Evolutionary conservation across 2,329 filamentous ascomycete genomes (phyloP), one percentile per base, ranked within the genome.

Genomic region (Calonectria multiphialidica): DNA sequence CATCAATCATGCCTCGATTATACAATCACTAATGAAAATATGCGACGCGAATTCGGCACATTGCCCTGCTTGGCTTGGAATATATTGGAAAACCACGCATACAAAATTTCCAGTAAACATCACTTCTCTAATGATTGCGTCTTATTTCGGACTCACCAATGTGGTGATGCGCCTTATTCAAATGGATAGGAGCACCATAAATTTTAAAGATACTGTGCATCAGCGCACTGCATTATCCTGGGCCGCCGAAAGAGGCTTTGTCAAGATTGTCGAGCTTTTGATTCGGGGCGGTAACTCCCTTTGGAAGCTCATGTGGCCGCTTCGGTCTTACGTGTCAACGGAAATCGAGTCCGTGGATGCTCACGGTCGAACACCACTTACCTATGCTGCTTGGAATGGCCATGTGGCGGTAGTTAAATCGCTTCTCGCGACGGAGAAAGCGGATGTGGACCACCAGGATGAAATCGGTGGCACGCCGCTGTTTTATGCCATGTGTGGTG

Each of bases 361-460:
- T 18, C n/a, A 35, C 15, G 37, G 47, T 21, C 37, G 37, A 44
- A 63, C 37, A 40, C 37, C 37, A 10, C 59, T 62, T 28, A 66
- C 53, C 15, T 75, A 61, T 44, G 66, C 64, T 44, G 57, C 66
- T 28, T 75, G 65, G 47, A 71, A 66, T 35, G 53, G 53, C 45
- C 57, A 68, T 6, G 23, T 53, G 57, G 72, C 55, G 23, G 61
- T 47, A 18, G 45, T 68, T 28, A 68, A 66, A 62, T 10, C n/a
- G n/a, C 66, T 65, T 18, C 49, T 71, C 42, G 55, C 44, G 23
- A 65, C 61, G 28, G 45, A 23, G 44, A 50, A 62, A 21, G 63
- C 62, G 12, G 40, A 33, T 2, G 55, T 53, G 16, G 35, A 59
- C 25, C 18, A 28, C 18, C 13, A 40, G 44, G 68, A 71, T 33